Conservation (phyloP, 108 stramenopile genomes). For the Nannochloropsis oceanica region DNA sequence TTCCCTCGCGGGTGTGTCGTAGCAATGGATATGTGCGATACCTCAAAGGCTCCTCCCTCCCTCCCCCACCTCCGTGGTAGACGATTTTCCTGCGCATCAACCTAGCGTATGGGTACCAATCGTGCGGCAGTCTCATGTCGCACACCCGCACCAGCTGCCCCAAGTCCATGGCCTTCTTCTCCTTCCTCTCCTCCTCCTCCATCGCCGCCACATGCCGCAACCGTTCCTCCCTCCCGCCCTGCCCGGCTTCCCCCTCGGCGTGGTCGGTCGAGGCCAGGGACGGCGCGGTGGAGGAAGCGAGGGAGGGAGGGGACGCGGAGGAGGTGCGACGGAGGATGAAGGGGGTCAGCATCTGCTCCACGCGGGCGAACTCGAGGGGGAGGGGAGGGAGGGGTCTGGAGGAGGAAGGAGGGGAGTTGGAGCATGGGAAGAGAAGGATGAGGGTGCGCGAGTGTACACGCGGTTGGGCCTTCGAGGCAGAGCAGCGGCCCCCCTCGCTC, state of each 20-base stretch:
- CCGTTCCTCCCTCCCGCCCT: background rate
- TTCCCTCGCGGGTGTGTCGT: too few relatives aligned
- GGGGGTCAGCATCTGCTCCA: background rate
- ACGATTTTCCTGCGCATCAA: constrained; percentile 45
- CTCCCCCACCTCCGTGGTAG: constrained; percentile 48
- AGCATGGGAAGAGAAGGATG: background rate
- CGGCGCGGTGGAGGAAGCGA: background rate
- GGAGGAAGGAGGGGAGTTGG: background rate
- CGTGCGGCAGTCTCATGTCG: background rate
- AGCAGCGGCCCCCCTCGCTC: too few relatives aligned
- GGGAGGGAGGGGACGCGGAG: background rate
- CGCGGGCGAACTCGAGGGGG: background rate
- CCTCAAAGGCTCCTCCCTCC: too few relatives aligned
- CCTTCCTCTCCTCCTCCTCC: constrained; percentile 3
- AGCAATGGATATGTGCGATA: too few relatives aligned
- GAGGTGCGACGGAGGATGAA: background rate
- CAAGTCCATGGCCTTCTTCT: background rate
- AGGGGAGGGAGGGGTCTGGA: background rate
- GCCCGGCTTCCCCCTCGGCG: background rate
- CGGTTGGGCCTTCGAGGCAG: too few relatives aligned
- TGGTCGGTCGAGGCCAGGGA: background rate
- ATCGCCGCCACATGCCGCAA: background rate
- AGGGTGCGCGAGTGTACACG: background rate
- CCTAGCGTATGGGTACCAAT: constrained; percentile 37
- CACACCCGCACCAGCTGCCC: background rate